Conservation (phyloP, 83 land plant genomes). For the Thuja plicata region DNA sequence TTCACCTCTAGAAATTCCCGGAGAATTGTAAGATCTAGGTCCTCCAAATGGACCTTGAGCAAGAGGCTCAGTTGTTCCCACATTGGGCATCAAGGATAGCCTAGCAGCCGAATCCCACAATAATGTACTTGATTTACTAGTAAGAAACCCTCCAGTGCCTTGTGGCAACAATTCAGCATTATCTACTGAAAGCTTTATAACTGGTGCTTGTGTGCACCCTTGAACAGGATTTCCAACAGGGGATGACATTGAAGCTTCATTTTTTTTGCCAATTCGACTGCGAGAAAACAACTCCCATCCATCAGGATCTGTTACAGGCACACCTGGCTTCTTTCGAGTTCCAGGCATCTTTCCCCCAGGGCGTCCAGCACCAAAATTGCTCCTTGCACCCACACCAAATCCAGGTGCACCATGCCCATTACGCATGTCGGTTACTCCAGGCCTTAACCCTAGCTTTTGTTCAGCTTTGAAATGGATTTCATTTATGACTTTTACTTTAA, state of each 20-base stretch:
- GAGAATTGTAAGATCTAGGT: slow-evolving; percentile 17
- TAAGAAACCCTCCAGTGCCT: slow-evolving; percentile 46
- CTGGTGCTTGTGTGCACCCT: slow-evolving; percentile 31
- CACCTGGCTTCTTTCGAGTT: slow-evolving; percentile 59
- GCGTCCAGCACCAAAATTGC: slow-evolving; percentile 53
- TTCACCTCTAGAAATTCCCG: background rate
- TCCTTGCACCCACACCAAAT: slow-evolving; percentile 22
- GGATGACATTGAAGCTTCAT: slow-evolving; percentile 19
- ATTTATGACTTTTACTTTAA: slow-evolving; percentile 87
- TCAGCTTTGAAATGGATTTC: slow-evolving; percentile 91
- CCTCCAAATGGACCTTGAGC: slow-evolving; percentile 19
- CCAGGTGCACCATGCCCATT: slow-evolving; percentile 34
- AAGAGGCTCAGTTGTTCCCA: slow-evolving; percentile 21
- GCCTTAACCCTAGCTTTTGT: slow-evolving; percentile 75
- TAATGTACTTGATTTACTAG: slow-evolving; percentile 71
- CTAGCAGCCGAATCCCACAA: slow-evolving; percentile 40
- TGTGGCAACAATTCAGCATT: slow-evolving; percentile 65
- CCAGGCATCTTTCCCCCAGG: slow-evolving; percentile 65
- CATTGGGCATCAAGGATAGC: slow-evolving; percentile 4
- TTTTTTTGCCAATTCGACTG: background rate
- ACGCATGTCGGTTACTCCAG: slow-evolving; percentile 56
- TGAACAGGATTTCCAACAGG: slow-evolving; percentile 1
- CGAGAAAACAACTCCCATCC: slow-evolving; percentile 63
- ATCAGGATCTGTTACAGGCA: slow-evolving; percentile 64
- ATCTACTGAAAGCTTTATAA: slow-evolving; percentile 31